These are phyloP conservation scores for Oryza glumipatula DNA, from an alignment of 176 grass and related monocot genomes.

Conservation along the genomic window DNA sequence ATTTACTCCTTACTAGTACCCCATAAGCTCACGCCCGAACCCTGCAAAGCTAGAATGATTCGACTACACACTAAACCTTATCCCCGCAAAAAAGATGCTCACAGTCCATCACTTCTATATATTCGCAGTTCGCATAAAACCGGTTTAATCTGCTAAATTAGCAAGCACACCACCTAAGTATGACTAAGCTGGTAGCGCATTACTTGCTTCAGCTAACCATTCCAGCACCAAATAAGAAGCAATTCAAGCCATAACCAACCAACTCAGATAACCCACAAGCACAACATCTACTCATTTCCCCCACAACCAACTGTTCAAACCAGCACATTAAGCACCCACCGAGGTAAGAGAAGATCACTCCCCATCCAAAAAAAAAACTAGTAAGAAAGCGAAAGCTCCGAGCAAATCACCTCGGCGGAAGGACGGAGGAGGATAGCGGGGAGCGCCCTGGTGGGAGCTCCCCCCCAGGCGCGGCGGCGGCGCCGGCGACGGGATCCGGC, in stretches of 20 bases:
- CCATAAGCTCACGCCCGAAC: neutral
- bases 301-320: slow-evolving; percentile 14
- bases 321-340: slow-evolving; percentile 12
- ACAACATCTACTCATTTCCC: neutral
- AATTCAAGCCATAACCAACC: slow-evolving; percentile 6
- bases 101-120: neutral
- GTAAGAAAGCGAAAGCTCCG: neutral
- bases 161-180: neutral
- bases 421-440: slow-evolving; percentile 8
- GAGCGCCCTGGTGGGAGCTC: slow-evolving; percentile 32
- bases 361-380: neutral
- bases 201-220: slow-evolving; percentile 31
- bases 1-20: neutral
- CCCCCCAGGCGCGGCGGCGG: neutral
- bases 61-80: slow-evolving; percentile 32
- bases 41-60: slow-evolving; percentile 13
- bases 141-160: slow-evolving; percentile 30
- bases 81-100: neutral
- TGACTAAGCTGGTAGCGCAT: slow-evolving; percentile 31
- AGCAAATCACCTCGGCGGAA: slow-evolving; percentile 39
- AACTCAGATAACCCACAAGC: neutral
- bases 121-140: neutral
- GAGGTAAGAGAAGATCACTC: slow-evolving; percentile 26
- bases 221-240: neutral
- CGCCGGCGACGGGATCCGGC: slow-evolving; percentile 27